Base-by-base conservation (phyloP, 768 basidiomycete species). In the Suillus americanus region DNA sequence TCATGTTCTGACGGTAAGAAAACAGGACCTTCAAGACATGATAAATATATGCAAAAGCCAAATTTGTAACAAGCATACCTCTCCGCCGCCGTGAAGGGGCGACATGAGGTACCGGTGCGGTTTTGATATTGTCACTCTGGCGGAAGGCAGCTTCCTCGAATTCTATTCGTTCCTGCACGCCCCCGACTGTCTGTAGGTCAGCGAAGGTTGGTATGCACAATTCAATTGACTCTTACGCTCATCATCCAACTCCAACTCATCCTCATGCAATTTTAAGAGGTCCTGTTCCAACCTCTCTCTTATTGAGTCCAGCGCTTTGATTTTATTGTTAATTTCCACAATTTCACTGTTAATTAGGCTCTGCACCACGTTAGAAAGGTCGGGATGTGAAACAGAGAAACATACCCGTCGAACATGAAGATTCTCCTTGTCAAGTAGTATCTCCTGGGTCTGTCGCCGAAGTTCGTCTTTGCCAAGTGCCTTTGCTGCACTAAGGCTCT, bases 1-100 rank as follows among this genome's bases (percentile, higher is more conserved):
- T 95, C 94, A 69, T 99, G 97, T 74, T 99, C 97, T 20, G 95
- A 97, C 5, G 97, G 97, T 55, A 99, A 75, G 81, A 99, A 99
- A 20, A 93, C 93, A 0, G 97, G 96, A 2, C 97, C 96, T 90
- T 65, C 48, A 30, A 61, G 46, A 35, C 20, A 14, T 61, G 59
- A 37, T 73, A 66, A 67, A 66, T 53, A 13, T 35, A 5, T n/a
- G 51, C 50, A 23, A 38, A 12, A 59, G 16, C 50, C 13, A n/a
- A 10, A 35, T 60, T 2, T 33, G 0, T 12, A 35, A 13, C 30
- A 35, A 13, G 3, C 61, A 7, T 65, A 75, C 75, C 75, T 69
- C 74, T 77, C 67, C 75, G 73, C 45, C 75, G 75, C 7, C 77
- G 73, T 8, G 75, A 76, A 59, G 75, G 76, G 50, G 71, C 69